Conservation (phyloP, 2,329 filamentous ascomycete genomes). For the Claviceps arundinis region DNA sequence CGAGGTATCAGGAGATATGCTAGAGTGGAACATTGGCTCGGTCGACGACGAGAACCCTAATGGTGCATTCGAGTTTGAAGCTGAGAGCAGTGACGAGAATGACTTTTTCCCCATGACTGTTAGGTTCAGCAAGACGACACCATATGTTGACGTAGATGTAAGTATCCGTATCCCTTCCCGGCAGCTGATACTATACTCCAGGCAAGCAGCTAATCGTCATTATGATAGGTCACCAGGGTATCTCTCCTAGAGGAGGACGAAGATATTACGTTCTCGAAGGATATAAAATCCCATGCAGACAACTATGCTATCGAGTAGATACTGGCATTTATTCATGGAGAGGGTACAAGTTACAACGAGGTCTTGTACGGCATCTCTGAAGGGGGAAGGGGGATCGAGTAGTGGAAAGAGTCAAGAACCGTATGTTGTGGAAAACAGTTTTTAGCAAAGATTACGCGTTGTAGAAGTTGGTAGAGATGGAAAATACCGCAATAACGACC, state of each 20-base stretch:
- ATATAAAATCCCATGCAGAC: constrained; percentile 64
- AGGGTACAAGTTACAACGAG: background rate
- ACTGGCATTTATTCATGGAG: background rate
- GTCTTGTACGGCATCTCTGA: background rate
- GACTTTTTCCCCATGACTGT: constrained; percentile 98
- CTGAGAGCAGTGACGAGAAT: constrained; percentile 71
- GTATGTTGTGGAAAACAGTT: background rate
- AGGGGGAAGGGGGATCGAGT: background rate
- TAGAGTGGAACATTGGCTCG: constrained; percentile 87
- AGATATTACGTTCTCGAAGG: constrained; percentile 71
- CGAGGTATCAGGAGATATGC: constrained; percentile 78
- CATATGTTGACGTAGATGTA: constrained; percentile 90
- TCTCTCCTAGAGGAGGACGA: constrained; percentile 62
- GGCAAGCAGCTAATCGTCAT: constrained; percentile 13
- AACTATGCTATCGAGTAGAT: constrained; percentile 60
- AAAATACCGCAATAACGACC: background rate
- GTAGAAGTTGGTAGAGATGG: background rate
- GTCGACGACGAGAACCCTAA: constrained; percentile 71
- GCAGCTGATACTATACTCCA: too few species aligned
- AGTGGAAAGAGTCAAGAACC: background rate
- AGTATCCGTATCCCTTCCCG: constrained; percentile 27
- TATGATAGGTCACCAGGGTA: constrained; percentile 47
- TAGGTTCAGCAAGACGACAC: constrained; percentile 71
- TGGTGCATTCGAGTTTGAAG: constrained; percentile 92
- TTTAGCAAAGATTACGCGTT: background rate